These are phyloP conservation scores for Eucalyptus decipiens DNA, from an alignment of 345 rosid genomes.

Conservation along the genomic window DNA sequence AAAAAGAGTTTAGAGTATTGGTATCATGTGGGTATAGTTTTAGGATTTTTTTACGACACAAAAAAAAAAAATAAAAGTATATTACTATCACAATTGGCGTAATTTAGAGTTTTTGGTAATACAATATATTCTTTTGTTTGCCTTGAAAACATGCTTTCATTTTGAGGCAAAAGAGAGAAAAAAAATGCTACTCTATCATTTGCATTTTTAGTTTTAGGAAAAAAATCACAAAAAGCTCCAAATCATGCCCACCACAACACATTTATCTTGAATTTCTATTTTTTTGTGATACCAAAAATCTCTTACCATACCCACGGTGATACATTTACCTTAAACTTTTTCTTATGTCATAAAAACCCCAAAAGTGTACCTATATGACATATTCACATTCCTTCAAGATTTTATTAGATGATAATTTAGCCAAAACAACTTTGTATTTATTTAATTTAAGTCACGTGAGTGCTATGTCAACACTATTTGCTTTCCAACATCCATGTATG, in stretches of 20 bases:
- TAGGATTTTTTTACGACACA: no score
- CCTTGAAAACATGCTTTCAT: background rate
- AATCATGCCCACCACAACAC: background rate
- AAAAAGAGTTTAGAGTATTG: background rate
- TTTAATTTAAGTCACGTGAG: background rate
- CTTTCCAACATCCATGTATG: background rate
- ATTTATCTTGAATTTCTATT: background rate
- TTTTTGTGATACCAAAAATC: no score
- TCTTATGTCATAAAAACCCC: background rate
- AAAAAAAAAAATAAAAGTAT: no score
- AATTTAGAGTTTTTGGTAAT: no score
- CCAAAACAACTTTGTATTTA: no score
- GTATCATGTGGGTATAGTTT: background rate
- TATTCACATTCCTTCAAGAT: no score
- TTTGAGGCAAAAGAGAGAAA: background rate
- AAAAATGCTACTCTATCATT: background rate
- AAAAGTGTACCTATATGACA: background rate
- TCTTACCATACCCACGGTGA: background rate
- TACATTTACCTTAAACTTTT: no score
- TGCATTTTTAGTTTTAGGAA: background rate
- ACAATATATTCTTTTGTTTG: background rate
- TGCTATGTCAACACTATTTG: background rate
- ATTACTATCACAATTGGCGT: no score
- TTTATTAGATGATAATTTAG: no score
- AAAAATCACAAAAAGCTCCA: no score